Conservation (phyloP, 306 rosid species). For the Fagus sylvatica region DNA sequence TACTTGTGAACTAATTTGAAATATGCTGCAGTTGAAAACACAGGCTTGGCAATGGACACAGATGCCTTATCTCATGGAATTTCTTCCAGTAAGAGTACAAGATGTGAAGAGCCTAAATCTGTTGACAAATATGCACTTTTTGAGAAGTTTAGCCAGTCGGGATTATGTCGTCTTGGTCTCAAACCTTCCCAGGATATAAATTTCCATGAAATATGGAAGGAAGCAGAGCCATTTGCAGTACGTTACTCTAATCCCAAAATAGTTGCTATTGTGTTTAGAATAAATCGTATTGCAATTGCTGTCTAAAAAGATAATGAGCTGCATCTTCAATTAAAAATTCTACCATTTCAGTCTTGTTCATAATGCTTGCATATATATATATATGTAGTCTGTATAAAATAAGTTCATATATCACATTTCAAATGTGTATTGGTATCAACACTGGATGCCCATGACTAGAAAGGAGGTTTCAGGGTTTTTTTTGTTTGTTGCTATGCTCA, state of each 20-base stretch:
- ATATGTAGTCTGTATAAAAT: not conserved
- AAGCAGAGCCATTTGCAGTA: conserved; percentile 66
- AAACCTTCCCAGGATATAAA: conserved; percentile 43
- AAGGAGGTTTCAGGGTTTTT: not conserved
- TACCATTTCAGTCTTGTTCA: not conserved
- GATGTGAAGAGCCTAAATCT: conserved; percentile 33
- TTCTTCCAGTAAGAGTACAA: conserved; percentile 33
- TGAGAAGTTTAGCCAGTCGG: conserved; percentile 64
- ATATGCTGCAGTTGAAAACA: conserved; percentile 42
- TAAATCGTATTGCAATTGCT: not conserved
- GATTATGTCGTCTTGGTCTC: conserved; percentile 67
- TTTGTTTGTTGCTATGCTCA: not conserved
- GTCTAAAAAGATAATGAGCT: not conserved
- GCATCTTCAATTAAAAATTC: not conserved
- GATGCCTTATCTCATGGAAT: conserved; percentile 25
- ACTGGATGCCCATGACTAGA: not conserved
- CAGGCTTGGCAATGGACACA: conserved; percentile 25
- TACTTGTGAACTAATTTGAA: conserved; percentile 11
- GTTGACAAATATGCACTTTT: conserved; percentile 45
- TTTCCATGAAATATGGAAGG: conserved; percentile 63
- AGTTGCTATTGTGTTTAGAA: not conserved
- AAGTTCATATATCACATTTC: not conserved
- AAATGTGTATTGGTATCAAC: not conserved
- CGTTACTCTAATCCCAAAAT: conserved; percentile 30
- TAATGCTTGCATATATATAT: not conserved